Evolutionary conservation across 441 rosid species (phyloP), one percentile per base, ranked within the genome.

Genomic region (Aquilaria agallochum): DNA sequence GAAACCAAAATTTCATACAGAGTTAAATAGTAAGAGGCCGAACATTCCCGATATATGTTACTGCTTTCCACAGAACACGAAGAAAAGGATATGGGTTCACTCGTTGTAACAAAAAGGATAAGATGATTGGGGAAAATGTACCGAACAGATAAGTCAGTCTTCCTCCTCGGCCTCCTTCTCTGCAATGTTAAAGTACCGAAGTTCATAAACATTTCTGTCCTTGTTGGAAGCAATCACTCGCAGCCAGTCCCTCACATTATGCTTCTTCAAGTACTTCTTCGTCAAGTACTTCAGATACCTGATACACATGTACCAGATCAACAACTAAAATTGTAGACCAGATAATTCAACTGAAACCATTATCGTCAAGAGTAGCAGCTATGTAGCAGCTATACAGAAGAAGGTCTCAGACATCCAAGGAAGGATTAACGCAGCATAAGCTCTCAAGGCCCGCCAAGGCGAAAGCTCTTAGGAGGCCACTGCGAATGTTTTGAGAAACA

Each of bases 241-340:
- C n/a, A 92, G 94, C 96, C 98, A 92, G 50, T 92, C 98, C 60
- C 98, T 69, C 50, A 88, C 88, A 31, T 79, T 80, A 80, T 86
- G 82, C 74, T 92, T 92, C 88, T 92, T 88, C 84, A 92, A 70
- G 68, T 86, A 88, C 81, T 92, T 92, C 78, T 92, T 92, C 3
- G 98, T 90, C 79, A 90, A 78, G 80, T 88, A 92, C 78, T 92
- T 92, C 13, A 92, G 81, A 63, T 89, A 92, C 74, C 96, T 92
- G 61, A 46, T 5, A 40, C 45, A 58, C 8, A n/a, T 7, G 27
- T 13, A 44, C 13, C 27, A 40, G 5, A 20, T 20, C 9, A 10
- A 40, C 10, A 10, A 40, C 1, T 40, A 40, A 40, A 40, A 5
- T 40, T 36, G 20, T 20, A 20, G 20, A 20, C 42, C 4, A 36